These are phyloP conservation scores for Cyclocybe aegerita DNA, from an alignment of 768 basidiomycete genomes.

Conservation along the genomic window DNA sequence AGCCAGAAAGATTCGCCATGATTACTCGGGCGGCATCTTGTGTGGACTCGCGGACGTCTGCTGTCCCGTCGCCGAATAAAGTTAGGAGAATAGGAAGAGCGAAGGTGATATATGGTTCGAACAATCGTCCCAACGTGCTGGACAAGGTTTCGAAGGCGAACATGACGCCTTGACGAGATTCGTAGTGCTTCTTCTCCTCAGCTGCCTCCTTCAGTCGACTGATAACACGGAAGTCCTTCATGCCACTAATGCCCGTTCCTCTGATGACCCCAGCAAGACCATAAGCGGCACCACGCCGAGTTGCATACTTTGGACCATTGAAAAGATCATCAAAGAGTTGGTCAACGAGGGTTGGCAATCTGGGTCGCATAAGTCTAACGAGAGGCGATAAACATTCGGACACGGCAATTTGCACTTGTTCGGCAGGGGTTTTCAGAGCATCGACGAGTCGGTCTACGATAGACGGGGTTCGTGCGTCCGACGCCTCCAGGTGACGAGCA, in stretches of 20 bases:
- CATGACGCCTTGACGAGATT: slow-evolving; percentile 90
- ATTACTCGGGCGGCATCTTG: slow-evolving; percentile 90
- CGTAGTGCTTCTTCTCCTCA: slow-evolving; percentile 88
- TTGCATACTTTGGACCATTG: slow-evolving; percentile 82
- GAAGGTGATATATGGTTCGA: slow-evolving; percentile 89
- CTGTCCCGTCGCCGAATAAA: slow-evolving; percentile 81
- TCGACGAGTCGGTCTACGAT: slow-evolving; percentile 87
- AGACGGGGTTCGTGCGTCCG: slow-evolving; percentile 72
- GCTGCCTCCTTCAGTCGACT: slow-evolving; percentile 68
- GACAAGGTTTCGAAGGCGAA: slow-evolving; percentile 95
- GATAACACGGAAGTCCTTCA: slow-evolving; percentile 85
- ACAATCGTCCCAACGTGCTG: slow-evolving; percentile 79
- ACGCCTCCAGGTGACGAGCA: slow-evolving; percentile 80
- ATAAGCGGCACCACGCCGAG: slow-evolving; percentile 96
- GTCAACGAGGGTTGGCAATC: slow-evolving; percentile 67
- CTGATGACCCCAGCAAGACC: slow-evolving; percentile 91
- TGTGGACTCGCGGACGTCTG: slow-evolving; percentile 91
- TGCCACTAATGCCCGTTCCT: slow-evolving; percentile 82
- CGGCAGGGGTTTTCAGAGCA: slow-evolving; percentile 90
- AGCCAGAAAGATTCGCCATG: slow-evolving; percentile 93
- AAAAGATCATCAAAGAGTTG: slow-evolving; percentile 76
- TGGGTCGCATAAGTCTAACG: slow-evolving; percentile 65
- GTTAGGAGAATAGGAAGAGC: slow-evolving; percentile 82
- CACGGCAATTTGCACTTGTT: slow-evolving; percentile 95
- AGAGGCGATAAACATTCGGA: slow-evolving; percentile 93